phyloP scores from a whole-genome alignment of 176 grass and related monocot species.

The Oryza longistaminata region DNA sequence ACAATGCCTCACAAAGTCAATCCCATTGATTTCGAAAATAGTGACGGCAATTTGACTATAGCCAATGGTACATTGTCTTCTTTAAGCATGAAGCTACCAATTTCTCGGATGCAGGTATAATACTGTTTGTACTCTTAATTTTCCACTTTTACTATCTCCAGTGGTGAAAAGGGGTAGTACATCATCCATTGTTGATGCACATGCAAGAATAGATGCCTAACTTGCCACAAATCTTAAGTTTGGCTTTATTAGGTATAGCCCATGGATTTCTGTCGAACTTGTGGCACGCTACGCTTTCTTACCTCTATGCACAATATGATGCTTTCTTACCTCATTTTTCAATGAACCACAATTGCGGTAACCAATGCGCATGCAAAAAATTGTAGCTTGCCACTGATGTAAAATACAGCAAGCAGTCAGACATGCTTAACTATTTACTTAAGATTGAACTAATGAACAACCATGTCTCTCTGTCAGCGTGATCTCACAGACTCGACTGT shows the following conservation, averaged over 20 bases:
- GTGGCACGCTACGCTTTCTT: neutral
- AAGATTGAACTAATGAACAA: slow-evolving; percentile 14
- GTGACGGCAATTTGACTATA: slow-evolving; percentile 76
- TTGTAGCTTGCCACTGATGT: neutral
- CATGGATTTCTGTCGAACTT: neutral
- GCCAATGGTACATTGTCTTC: slow-evolving; percentile 64
- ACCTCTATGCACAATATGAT: neutral
- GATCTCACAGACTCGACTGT: slow-evolving; percentile 98
- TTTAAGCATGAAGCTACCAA: slow-evolving; percentile 91
- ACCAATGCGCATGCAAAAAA: neutral
- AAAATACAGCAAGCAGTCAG: neutral
- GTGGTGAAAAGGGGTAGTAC: neutral
- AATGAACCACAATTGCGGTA: neutral
- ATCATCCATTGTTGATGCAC: neutral
- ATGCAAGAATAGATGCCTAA: neutral
- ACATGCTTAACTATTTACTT: neutral
- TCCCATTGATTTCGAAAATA: slow-evolving; percentile 99
- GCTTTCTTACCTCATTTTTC: neutral
- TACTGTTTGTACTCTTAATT: neutral
- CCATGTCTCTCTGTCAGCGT: slow-evolving; percentile 56
- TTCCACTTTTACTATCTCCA: slow-evolving; percentile 13
- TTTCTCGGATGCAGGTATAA: slow-evolving; percentile 89
- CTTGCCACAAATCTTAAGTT: neutral
- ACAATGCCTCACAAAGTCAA: slow-evolving; percentile 99
- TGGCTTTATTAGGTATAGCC: neutral